These are phyloP conservation scores for Lentinula boryana DNA, from an alignment of 768 basidiomycete genomes.

Conservation along the genomic window DNA sequence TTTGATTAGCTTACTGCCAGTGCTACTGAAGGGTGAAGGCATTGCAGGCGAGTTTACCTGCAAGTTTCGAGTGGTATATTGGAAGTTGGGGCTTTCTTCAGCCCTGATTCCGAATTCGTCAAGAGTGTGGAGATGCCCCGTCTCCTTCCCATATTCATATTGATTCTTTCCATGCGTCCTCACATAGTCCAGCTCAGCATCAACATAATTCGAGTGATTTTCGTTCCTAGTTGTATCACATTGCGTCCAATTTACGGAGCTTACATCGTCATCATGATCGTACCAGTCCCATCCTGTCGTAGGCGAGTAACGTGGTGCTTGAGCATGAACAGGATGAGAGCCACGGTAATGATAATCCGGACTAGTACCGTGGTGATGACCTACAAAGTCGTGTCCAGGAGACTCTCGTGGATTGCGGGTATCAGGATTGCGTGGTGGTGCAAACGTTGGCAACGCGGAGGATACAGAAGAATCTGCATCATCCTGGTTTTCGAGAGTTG, in stretches of 20 bases:
- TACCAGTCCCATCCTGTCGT: slow-evolving; percentile 3
- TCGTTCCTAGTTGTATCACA: slow-evolving; percentile 4
- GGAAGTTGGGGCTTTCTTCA: not conserved
- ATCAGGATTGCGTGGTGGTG: slow-evolving; percentile 7
- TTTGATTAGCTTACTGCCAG: not conserved
- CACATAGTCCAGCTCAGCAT: not conserved
- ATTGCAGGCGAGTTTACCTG: not conserved
- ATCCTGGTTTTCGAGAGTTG: slow-evolving; percentile 7
- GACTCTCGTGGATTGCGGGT: slow-evolving; percentile 9
- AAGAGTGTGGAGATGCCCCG: not conserved
- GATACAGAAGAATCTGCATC: slow-evolving; percentile 21
- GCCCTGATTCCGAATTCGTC: not conserved
- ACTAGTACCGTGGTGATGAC: not conserved
- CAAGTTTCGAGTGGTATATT: not conserved
- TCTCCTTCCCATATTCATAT: not conserved
- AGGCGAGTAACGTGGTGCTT: not conserved
- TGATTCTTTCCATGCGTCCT: not conserved
- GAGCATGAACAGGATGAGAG: not conserved
- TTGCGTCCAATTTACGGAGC: slow-evolving; percentile 3
- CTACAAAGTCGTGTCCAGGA: slow-evolving; percentile 6
- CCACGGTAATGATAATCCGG: not conserved
- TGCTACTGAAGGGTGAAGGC: not conserved
- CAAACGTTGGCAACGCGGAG: slow-evolving; percentile 23
- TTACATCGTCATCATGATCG: slow-evolving; percentile 2
- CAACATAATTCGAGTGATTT: not conserved